Evolutionary conservation across 495 filamentous ascomycete genomes (phyloP).

Genomic region (Tuber calosporum): DNA sequence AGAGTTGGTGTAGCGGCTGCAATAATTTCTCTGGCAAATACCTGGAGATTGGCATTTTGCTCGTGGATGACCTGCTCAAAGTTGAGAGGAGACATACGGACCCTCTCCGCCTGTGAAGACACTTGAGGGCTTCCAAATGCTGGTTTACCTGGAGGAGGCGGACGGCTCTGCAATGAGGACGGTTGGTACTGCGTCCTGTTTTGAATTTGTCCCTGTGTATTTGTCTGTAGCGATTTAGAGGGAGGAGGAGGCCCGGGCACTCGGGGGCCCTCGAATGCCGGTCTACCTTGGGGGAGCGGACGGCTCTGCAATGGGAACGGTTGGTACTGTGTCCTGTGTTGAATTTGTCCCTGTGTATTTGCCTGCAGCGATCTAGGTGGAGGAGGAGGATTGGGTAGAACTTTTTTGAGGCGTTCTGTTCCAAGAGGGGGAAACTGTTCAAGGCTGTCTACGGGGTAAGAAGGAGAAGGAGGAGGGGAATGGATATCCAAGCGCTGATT

Average conservation of each 20-base stretch:
- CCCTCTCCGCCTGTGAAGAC: not conserved
- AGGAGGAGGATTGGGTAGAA: constrained; percentile 9
- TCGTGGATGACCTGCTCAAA: constrained; percentile 27
- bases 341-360: constrained; percentile 16
- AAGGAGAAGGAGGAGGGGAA: constrained; percentile 8
- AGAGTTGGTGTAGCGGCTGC: constrained; percentile 23
- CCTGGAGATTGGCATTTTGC: constrained; percentile 25
- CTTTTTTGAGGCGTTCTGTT: constrained; percentile 17
- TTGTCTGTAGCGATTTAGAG: constrained; percentile 8
- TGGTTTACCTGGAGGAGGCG: not conserved
- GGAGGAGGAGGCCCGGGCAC: constrained; percentile 8
- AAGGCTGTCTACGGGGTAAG: constrained; percentile 5
- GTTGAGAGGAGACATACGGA: not conserved
- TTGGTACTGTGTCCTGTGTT: constrained; percentile 30
- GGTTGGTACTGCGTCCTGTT: constrained; percentile 27
- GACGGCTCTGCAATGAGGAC: constrained; percentile 17
- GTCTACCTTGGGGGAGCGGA: not conserved
- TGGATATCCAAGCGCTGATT: constrained; percentile 1
- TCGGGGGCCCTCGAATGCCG: no score
- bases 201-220: constrained; percentile 19
- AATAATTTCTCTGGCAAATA: constrained; percentile 32
- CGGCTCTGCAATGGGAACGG: constrained; percentile 21
- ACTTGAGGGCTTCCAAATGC: not conserved
- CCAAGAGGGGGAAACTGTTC: constrained; percentile 38
- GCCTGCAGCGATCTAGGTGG: constrained; percentile 9